Conservation (phyloP, 441 rosid species). For the Erodium moschatum region DNA sequence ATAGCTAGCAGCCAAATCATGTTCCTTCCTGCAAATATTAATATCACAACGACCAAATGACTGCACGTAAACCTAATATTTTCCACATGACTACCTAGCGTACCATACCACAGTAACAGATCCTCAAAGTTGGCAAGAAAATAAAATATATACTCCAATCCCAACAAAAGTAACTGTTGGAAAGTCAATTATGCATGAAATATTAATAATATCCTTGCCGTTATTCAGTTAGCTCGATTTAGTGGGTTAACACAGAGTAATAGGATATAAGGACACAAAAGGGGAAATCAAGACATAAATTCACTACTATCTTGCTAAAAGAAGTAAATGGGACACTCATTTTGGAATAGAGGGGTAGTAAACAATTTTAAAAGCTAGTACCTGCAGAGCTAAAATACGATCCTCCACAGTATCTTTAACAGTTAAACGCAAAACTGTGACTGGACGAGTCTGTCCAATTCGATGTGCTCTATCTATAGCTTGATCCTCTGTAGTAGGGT, state of each 20-base stretch:
- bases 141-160: no score
- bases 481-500: slow-evolving; percentile 93
- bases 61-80: no score
- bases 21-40: no score
- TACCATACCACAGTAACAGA: no score
- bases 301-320: neutral
- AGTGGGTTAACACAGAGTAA: neutral
- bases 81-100: no score
- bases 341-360: neutral
- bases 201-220: no score
- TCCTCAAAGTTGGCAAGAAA: no score
- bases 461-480: slow-evolving; percentile 97
- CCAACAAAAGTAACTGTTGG: no score
- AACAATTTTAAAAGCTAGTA: slow-evolving; percentile 7
- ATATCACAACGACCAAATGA: no score
- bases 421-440: slow-evolving; percentile 72
- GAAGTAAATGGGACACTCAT: neutral
- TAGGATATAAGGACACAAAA: neutral
- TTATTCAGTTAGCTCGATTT: no score
- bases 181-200: no score
- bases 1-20: no score
- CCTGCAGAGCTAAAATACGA: slow-evolving; percentile 83
- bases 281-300: neutral
- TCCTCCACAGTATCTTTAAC: slow-evolving; percentile 84
- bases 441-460: slow-evolving; percentile 86